Conservation (phyloP, 345 rosid species). For the Citrus reticulata region DNA sequence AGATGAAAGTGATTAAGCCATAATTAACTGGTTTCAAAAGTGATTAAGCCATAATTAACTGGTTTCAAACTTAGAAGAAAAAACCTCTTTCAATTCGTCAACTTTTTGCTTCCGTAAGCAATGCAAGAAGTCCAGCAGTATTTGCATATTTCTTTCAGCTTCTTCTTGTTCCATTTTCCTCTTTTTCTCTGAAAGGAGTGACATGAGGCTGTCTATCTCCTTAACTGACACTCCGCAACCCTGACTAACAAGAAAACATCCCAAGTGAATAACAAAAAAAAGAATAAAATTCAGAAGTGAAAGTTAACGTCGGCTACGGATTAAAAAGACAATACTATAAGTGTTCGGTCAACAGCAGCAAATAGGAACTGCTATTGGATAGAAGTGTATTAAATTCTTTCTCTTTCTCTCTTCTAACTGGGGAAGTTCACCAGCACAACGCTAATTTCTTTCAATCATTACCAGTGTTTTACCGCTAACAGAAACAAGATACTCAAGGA, state of each 20-base stretch:
- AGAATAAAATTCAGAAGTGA: not conserved
- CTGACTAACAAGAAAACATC: conserved; percentile 46
- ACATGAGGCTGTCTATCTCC: conserved; percentile 76
- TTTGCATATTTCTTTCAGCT: conserved; percentile 98
- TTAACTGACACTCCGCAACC: conserved; percentile 88
- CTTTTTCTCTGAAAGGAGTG: conserved; percentile 79
- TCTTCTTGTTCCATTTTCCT: conserved; percentile 98
- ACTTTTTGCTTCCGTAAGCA: conserved; percentile 84
- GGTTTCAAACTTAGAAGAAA: conserved; percentile 4
- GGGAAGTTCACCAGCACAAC: not conserved
- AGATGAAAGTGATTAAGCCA: not conserved
- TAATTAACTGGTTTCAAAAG: not conserved
- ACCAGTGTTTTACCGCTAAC: not conserved
- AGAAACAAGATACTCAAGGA: not conserved
- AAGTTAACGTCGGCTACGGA: not conserved
- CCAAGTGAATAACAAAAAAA: conserved; percentile 2
- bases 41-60: not conserved
- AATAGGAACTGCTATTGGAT: not conserved
- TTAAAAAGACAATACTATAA: not conserved
- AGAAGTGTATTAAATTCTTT: not conserved
- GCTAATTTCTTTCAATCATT: not conserved
- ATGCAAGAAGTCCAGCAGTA: conserved; percentile 81
- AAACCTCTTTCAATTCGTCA: conserved; percentile 87
- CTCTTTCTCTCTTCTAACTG: not conserved
- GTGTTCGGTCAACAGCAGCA: not conserved